Conservation (phyloP, 1,284 basidiomycete genomes). For the Pascua sp. region DNA sequence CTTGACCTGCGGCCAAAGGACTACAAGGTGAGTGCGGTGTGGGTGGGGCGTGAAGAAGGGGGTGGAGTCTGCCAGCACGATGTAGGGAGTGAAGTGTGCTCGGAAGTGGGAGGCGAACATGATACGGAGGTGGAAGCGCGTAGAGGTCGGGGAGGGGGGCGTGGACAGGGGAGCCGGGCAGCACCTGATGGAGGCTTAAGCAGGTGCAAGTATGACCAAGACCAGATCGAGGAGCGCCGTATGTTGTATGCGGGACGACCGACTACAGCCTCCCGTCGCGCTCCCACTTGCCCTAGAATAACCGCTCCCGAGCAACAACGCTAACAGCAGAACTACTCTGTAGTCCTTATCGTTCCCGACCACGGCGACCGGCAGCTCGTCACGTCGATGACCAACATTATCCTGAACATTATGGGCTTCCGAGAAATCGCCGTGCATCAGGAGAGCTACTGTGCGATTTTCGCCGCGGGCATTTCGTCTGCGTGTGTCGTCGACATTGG, state of each 20-base stretch:
- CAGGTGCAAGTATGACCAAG: no score
- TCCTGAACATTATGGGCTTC: constrained; percentile 82
- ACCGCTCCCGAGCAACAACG: constrained; percentile 36
- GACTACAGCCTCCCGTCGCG: no score
- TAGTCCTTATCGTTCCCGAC: constrained; percentile 88
- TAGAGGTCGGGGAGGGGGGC: no score
- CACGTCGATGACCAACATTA: constrained; percentile 69
- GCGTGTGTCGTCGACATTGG: constrained; percentile 97
- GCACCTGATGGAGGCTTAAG: no score
- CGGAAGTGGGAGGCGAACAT: no score
- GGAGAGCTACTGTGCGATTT: constrained; percentile 90
- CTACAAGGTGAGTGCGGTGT: constrained; percentile 50
- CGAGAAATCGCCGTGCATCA: constrained; percentile 86
- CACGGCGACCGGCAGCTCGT: constrained; percentile 82
- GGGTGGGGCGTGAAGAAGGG: constrained; percentile 49
- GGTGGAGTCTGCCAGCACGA: no score
- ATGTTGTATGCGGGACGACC: no score
- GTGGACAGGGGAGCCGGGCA: no score
- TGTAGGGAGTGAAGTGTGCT: no score
- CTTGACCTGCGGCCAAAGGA: constrained; percentile 58
- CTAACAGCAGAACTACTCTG: constrained; percentile 64
- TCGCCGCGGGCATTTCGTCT: constrained; percentile 88
- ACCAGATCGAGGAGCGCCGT: no score
- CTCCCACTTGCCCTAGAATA: no score
- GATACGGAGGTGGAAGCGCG: no score